A percentile compares a stretch with the other conserved stretches of the same genome.
Evolutionary conservation across 176 grass and related monocot species (phyloP).

Genomic region (Melocanna baccifera): DNA sequence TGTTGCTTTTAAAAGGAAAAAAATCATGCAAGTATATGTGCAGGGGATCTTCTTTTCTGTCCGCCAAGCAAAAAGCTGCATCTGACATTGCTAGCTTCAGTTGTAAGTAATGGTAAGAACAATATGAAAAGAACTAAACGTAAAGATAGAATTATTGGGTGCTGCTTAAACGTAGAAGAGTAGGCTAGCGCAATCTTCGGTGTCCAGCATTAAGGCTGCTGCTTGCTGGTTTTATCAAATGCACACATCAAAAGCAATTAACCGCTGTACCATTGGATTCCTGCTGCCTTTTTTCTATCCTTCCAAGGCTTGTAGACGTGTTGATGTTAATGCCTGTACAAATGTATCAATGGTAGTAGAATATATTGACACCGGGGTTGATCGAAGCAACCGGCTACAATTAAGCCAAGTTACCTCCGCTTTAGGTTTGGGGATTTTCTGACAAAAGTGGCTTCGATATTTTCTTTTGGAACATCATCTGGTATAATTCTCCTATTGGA

Average conservation of each 20-base stretch:
- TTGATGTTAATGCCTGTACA: background rate
- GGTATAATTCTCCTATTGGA: background rate
- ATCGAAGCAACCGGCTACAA: background rate
- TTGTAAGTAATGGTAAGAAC: constrained; percentile 46
- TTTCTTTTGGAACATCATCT: background rate
- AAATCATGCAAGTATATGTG: background rate
- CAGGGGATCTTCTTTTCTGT: constrained; percentile 48
- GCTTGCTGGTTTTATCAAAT: background rate
- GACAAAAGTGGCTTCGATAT: background rate
- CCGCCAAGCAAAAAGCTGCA: constrained; percentile 18
- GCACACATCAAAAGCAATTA: constrained; percentile 6
- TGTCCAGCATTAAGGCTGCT: background rate
- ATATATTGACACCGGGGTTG: constrained; percentile 7
- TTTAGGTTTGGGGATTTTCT: background rate
- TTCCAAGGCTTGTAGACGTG: constrained; percentile 39
- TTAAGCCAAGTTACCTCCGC: background rate
- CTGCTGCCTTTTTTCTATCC: background rate
- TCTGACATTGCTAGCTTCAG: constrained; percentile 26
- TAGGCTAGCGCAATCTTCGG: constrained; percentile 2
- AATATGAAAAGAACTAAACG: constrained; percentile 35
- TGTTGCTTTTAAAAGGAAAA: constrained; percentile 42
- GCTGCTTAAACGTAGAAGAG: constrained; percentile 50
- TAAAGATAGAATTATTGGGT: constrained; percentile 53
- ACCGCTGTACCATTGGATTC: constrained; percentile 9
- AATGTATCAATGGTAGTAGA: background rate